phyloP scores from a whole-genome alignment of 2,329 filamentous ascomycete genomes.

The Allantophomopsis cytisporea region DNA sequence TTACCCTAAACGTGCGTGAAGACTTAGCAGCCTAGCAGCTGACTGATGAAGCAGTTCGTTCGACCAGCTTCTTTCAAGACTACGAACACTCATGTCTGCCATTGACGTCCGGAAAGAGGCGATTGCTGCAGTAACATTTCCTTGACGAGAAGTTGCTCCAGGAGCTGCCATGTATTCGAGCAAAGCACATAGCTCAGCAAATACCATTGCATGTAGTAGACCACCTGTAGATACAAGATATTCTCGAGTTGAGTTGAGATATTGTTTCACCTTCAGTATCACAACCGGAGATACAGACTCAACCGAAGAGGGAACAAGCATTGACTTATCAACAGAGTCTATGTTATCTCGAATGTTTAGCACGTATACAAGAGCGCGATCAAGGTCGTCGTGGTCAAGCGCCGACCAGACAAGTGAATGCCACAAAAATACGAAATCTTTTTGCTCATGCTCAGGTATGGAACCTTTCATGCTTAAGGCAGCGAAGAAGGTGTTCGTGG shows the following conservation, averaged over 20 bases:
- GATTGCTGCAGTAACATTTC: constrained; percentile 39
- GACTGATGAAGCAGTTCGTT: constrained; percentile 59
- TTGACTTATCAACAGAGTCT: constrained; percentile 15
- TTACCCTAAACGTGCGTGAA: constrained; percentile 33
- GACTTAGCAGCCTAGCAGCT: constrained; percentile 53
- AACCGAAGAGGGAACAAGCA: background rate
- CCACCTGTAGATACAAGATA: constrained; percentile 37
- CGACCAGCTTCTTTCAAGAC: constrained; percentile 17
- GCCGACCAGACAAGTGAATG: constrained; percentile 14
- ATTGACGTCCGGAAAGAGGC: constrained; percentile 26
- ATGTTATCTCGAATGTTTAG: constrained; percentile 22
- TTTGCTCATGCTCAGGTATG: constrained; percentile 19
- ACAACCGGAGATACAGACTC: constrained; percentile 5
- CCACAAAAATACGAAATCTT: constrained; percentile 18
- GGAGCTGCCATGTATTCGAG: constrained; percentile 44
- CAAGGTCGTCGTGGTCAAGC: constrained; percentile 9
- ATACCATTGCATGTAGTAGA: constrained; percentile 32
- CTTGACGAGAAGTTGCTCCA: constrained; percentile 30
- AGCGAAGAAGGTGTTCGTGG: constrained; percentile 51
- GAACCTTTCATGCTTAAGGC: constrained; percentile 44
- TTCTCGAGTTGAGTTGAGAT: constrained; percentile 38
- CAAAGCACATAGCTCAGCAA: constrained; percentile 49
- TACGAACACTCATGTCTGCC: constrained; percentile 25
- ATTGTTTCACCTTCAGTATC: constrained; percentile 38
- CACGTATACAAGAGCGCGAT: constrained; percentile 22